A percentile compares a stretch with the other conserved stretches of the same genome.
phyloP scores from a whole-genome alignment of 2,329 filamentous ascomycete species.

The Pseudogymnoascus sp. region DNA sequence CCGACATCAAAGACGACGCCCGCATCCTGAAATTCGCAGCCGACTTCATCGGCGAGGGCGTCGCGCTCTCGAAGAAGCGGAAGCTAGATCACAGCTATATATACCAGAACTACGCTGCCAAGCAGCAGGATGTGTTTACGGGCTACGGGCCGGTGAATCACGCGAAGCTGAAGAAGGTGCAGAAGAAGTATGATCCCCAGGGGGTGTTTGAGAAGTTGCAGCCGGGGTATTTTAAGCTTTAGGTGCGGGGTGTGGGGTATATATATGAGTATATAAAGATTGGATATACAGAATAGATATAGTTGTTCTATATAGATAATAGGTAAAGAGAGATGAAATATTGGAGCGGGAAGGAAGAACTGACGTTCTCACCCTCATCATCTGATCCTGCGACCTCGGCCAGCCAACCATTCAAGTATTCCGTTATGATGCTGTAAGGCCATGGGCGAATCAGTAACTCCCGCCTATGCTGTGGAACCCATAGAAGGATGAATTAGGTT shows the following conservation, averaged over 20 bases:
- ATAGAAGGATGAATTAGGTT: neutral
- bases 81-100: slow-evolving; percentile 15
- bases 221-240: slow-evolving; percentile 13
- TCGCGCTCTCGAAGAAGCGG: neutral
- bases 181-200: slow-evolving; percentile 23
- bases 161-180: slow-evolving; percentile 18
- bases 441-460: too few relatives aligned
- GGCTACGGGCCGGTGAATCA: slow-evolving; percentile 31
- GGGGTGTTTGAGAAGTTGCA: slow-evolving; percentile 22
- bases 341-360: neutral
- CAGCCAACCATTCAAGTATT: neutral
- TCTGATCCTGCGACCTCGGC: neutral
- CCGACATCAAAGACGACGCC: neutral
- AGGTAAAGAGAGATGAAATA: too few relatives aligned
- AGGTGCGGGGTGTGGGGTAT: too few relatives aligned
- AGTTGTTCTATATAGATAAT: too few relatives aligned
- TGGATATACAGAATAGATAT: neutral
- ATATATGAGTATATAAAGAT: neutral
- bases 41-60: neutral
- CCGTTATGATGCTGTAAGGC: too few relatives aligned
- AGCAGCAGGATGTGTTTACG: slow-evolving; percentile 28
- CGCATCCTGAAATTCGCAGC: neutral
- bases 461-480: neutral
- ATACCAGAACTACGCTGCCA: slow-evolving; percentile 34
- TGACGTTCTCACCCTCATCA: neutral